Percentiles rank a stretch among this genome's conserved stretches.
Conservation (phyloP, 192 early-diverging fungal genomes). For the Mortierella alpina region DNA sequence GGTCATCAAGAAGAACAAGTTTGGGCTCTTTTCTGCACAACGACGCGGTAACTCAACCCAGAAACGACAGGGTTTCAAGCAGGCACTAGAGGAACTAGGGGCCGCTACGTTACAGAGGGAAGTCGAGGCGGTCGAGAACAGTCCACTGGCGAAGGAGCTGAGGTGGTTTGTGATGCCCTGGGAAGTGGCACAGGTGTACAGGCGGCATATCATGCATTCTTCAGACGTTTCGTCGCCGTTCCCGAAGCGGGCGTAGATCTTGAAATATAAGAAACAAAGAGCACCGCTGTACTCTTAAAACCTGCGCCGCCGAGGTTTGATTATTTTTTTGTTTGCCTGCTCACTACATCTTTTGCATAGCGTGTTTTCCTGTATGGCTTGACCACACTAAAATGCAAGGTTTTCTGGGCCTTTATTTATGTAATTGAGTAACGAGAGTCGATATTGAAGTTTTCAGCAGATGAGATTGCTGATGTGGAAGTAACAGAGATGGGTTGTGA, state of each 20-base stretch:
- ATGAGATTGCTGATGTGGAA: no score
- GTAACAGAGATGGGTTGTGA: no score
- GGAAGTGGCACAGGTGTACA: slow-evolving; percentile 28
- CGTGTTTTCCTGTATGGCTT: no score
- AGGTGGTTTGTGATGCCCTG: slow-evolving; percentile 35
- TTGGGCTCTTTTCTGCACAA: not conserved
- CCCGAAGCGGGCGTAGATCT: not conserved
- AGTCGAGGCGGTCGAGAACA: slow-evolving; percentile 15
- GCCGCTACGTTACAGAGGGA: slow-evolving; percentile 12
- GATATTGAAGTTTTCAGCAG: no score
- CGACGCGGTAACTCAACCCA: slow-evolving; percentile 1
- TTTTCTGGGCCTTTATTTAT: no score
- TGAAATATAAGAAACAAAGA: not conserved
- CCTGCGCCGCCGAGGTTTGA: no score
- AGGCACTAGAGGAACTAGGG: slow-evolving; percentile 26
- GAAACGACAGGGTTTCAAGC: slow-evolving; percentile 4
- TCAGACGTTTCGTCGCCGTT: slow-evolving; percentile 3
- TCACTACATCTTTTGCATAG: no score
- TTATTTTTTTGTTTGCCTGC: no score
- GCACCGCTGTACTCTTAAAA: no score
- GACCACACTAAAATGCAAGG: no score
- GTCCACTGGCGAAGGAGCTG: slow-evolving; percentile 27
- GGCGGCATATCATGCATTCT: not conserved
- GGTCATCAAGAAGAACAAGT: not conserved
- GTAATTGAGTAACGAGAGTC: no score